Conservation (phyloP, 805 yeast genomes). For the Candida corydali region DNA sequence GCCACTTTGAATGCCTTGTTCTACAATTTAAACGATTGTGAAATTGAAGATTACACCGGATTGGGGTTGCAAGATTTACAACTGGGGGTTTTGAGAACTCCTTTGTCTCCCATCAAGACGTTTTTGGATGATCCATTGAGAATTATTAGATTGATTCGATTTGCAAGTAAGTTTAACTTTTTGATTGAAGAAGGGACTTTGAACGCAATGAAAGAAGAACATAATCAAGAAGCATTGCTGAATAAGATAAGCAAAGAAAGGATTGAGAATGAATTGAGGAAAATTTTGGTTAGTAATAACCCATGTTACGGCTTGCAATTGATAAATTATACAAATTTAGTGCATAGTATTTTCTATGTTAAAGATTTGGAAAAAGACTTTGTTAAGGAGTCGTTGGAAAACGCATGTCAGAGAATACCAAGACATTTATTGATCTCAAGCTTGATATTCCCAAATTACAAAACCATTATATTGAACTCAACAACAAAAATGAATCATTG, state of each 20-base stretch:
- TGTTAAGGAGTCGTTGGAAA: slow-evolving; percentile 7
- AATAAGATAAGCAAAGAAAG: slow-evolving; percentile 86
- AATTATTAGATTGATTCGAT: slow-evolving; percentile 78
- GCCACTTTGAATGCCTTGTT: slow-evolving; percentile 93
- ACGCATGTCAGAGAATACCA: slow-evolving; percentile 6
- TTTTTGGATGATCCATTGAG: slow-evolving; percentile 93
- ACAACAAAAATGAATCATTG: slow-evolving; percentile 3
- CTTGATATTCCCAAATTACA: slow-evolving; percentile 17
- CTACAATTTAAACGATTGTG: slow-evolving; percentile 64
- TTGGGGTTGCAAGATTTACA: slow-evolving; percentile 70
- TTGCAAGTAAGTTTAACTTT: slow-evolving; percentile 77
- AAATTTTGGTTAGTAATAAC: slow-evolving; percentile 62
- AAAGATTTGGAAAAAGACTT: slow-evolving; percentile 19
- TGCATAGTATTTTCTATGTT: slow-evolving; percentile 51
- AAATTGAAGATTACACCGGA: slow-evolving; percentile 83
- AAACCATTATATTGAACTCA: slow-evolving; percentile 2
- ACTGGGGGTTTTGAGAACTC: slow-evolving; percentile 76
- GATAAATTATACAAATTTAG: slow-evolving; percentile 52
- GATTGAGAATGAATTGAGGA: slow-evolving; percentile 79
- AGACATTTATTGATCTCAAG: slow-evolving; percentile 20
- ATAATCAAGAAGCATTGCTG: slow-evolving; percentile 54
- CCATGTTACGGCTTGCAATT: slow-evolving; percentile 62
- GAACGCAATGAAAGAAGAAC: slow-evolving; percentile 58
- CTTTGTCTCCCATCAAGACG: slow-evolving; percentile 79
- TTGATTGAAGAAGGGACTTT: slow-evolving; percentile 54